These are phyloP conservation scores for Hypoxylon crocopeplum DNA, from an alignment of 495 filamentous ascomycete genomes.

Conservation along the genomic window DNA sequence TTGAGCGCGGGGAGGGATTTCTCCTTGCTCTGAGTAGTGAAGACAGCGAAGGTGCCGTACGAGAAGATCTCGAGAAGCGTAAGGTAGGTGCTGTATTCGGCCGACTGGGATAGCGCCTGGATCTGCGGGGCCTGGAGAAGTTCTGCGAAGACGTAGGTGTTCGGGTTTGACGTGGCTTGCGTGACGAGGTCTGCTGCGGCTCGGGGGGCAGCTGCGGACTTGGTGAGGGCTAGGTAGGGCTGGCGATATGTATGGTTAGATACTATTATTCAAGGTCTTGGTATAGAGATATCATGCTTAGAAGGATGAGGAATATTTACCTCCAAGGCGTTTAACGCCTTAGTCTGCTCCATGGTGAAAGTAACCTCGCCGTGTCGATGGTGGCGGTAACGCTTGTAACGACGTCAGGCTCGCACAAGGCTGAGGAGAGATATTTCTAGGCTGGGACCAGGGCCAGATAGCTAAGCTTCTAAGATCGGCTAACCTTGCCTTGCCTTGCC, in stretches of 20 bases:
- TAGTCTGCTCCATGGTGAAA: conserved; percentile 78
- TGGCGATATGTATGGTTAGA: conserved; percentile 44
- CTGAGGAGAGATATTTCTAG: conserved; percentile 6
- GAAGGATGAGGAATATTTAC: no score
- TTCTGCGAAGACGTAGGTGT: conserved; percentile 95
- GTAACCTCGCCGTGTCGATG: conserved; percentile 13
- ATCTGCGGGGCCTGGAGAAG: conserved; percentile 84
- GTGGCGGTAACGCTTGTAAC: conserved; percentile 18
- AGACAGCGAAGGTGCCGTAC: conserved; percentile 86
- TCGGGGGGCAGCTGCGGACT: conserved; percentile 81
- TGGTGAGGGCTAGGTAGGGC: conserved; percentile 87
- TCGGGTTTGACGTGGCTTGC: conserved; percentile 84
- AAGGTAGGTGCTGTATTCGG: conserved; percentile 61
- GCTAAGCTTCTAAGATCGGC: conserved; percentile 17
- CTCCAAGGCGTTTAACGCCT: conserved; percentile 82
- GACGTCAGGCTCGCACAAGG: conserved; percentile 35
- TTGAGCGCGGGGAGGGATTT: conserved; percentile 73
- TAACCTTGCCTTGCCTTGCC: conserved; percentile 13
- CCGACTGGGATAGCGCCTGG: conserved; percentile 67
- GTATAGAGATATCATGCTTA: no score
- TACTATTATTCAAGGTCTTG: neutral
- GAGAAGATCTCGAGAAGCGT: conserved; percentile 89
- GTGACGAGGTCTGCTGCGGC: conserved; percentile 85
- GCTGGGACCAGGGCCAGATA: conserved; percentile 8
- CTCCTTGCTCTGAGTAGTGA: conserved; percentile 48